Conservation (phyloP, 768 basidiomycete genomes). For the Collybia mongolica region DNA sequence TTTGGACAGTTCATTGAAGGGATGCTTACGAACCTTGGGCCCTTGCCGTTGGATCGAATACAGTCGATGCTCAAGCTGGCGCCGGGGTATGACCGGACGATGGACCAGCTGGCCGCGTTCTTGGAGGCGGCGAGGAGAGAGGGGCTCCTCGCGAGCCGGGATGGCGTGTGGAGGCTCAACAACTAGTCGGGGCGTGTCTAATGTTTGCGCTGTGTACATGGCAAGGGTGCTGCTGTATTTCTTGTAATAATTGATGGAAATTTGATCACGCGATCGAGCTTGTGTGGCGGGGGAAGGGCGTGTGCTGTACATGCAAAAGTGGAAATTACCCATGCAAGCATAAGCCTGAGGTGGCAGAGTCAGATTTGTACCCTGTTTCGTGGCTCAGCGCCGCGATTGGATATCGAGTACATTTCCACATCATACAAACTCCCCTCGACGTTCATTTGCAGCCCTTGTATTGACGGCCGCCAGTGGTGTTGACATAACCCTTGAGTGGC, state of each 20-base stretch:
- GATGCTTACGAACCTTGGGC: constrained; percentile 86
- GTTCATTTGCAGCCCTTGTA: no score
- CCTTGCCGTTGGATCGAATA: constrained; percentile 77
- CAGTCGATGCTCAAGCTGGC: constrained; percentile 87
- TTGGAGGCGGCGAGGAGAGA: constrained; percentile 82
- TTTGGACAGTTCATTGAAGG: constrained; percentile 76
- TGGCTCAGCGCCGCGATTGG: no score
- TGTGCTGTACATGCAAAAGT: no score
- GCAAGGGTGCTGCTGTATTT: neutral
- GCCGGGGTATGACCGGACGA: constrained; percentile 75
- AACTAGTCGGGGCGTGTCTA: constrained; percentile 6
- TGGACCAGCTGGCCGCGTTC: constrained; percentile 76
- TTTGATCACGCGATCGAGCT: no score
- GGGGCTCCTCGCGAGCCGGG: constrained; percentile 66
- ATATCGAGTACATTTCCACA: no score
- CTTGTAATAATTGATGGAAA: neutral
- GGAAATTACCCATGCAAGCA: no score
- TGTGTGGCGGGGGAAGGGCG: no score
- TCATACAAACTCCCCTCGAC: no score
- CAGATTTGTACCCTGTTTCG: no score
- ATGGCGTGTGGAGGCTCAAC: constrained; percentile 64
- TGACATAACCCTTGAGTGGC: no score
- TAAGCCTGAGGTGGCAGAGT: no score
- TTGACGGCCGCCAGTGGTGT: no score
- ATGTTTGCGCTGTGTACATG: neutral